Percentiles rank a stretch among this genome's conserved stretches.
These are phyloP conservation scores for Rosa multiflora DNA, from an alignment of 306 rosid genomes.

Conservation along the genomic window DNA sequence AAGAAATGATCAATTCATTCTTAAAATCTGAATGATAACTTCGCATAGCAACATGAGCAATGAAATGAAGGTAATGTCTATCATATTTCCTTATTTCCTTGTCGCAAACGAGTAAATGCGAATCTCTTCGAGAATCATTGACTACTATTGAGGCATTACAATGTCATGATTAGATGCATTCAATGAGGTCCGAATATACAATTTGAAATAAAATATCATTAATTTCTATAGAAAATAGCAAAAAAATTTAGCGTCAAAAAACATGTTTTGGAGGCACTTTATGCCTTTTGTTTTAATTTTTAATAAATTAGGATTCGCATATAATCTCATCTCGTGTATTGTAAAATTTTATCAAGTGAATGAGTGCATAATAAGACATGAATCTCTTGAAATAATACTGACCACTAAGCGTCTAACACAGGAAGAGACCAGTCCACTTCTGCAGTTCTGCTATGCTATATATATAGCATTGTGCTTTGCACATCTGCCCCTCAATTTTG, in stretches of 20 bases:
- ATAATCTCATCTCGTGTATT: background rate
- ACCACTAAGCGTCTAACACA: background rate
- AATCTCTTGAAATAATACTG: background rate
- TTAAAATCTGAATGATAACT: background rate
- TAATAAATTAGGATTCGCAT: background rate
- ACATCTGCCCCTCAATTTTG: slow-evolving; percentile 16
- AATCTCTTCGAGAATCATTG: background rate
- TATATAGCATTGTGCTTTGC: slow-evolving; percentile 23
- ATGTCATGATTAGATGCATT: background rate
- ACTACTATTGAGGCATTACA: background rate
- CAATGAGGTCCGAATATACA: too few relatives aligned
- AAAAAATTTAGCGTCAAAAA: background rate
- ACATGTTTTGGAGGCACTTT: background rate
- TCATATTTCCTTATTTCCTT: background rate
- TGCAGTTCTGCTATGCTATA: slow-evolving; percentile 12
- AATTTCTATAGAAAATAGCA: too few relatives aligned
- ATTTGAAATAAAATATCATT: too few relatives aligned
- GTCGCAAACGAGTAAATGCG: background rate
- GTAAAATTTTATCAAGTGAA: too few relatives aligned
- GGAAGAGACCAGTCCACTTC: background rate
- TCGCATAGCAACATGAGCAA: background rate
- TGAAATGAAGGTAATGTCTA: background rate
- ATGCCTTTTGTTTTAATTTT: background rate
- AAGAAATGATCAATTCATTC: background rate
- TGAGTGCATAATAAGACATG: too few relatives aligned